Evolutionary conservation across 768 basidiomycete species (phyloP), one percentile per base, ranked within the genome.

Genomic region (Leccinum boreale): DNA sequence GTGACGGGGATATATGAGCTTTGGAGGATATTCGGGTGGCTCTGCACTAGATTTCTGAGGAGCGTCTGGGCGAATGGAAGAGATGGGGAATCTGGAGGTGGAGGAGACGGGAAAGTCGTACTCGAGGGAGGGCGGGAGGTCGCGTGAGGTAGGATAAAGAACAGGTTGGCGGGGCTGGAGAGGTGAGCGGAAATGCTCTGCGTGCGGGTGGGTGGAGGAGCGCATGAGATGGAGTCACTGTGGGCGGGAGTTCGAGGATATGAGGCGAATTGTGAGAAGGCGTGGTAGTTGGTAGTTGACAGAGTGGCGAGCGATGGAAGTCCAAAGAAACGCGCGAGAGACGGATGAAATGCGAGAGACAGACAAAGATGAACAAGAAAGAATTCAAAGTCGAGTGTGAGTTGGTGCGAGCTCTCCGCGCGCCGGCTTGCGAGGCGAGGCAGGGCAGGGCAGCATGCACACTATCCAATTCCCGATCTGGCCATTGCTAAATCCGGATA

Each of bases 21-120:
- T 42, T 2, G 67, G 72, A 36, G 69, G 66, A n/a, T 57, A 59
- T 7, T 50, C 33, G 23, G 67, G 71, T n/a, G 58, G 67, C 0
- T 54, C 26, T 28, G 68, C 67, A 4, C 55, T 63, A n/a, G 60
- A 58, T 4, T 50, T 58, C 17, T 53, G 65, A 15, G 65, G 67
- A 36, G 66, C 66, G 46, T 67, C 68, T 59, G 65, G 69, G 44
- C 79, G 79, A 48, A 74, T 48, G 50, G 74, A 72, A 26, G 77
- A 79, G 58, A 70, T 69, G 54, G 75, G 74, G 53, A 73, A 79
- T 52, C 70, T 67, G 58, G 61, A 60, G 53, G 53, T 36, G 56
- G 59, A 50, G 39, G 52, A 57, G 51, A 67, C 53, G 54, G 67
- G 61, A 53, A 69, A 71, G 45, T 61, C 68, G 58, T 56, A 56